Percentiles rank a stretch among this genome's conserved stretches.
These are phyloP conservation scores for Phaeoacremonium minimum DNA, from an alignment of 2,329 filamentous ascomycete genomes.

Conservation along the genomic window DNA sequence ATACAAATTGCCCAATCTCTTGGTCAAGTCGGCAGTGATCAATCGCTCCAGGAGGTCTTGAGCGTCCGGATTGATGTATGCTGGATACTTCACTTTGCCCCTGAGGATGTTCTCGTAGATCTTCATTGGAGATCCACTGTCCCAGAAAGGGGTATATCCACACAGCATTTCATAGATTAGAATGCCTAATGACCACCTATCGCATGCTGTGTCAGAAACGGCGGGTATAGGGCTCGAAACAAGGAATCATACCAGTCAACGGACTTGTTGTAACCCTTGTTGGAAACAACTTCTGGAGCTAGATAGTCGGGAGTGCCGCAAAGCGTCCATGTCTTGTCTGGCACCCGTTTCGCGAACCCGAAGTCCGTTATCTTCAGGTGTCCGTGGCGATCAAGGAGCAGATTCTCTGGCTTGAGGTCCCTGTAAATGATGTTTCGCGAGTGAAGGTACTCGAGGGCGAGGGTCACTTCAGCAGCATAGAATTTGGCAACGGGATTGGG, in stretches of 20 bases:
- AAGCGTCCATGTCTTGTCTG: constrained; percentile 98
- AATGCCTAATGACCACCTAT: constrained; percentile 96
- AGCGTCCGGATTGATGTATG: constrained; percentile 91
- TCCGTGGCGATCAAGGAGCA: constrained; percentile 86
- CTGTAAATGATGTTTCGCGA: constrained; percentile 95
- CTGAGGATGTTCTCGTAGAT: constrained; percentile 99
- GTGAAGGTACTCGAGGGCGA: constrained; percentile 94
- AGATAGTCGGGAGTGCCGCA: constrained; percentile 98
- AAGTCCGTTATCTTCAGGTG: constrained; percentile 98
- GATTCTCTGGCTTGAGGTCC: constrained; percentile 92
- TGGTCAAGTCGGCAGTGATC: constrained; percentile 92
- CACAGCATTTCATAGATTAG: constrained; percentile 99
- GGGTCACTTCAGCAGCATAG: constrained; percentile 94
- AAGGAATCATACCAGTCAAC: constrained; percentile 79
- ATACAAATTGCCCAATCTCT: constrained; percentile 90
- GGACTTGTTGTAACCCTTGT: constrained; percentile 99
- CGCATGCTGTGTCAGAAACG: constrained; percentile 8
- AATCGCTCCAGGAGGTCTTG: constrained; percentile 88
- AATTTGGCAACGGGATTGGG: constrained; percentile 99
- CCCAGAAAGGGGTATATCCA: constrained; percentile 98
- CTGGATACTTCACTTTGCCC: constrained; percentile 92
- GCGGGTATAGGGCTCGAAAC: too few species aligned
- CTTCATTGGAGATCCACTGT: constrained; percentile 94
- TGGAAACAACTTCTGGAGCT: constrained; percentile 96
- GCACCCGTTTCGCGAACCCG: constrained; percentile 95